These are phyloP conservation scores for Raphidocelis subcapitata DNA, from an alignment of 139 green algal genomes.

Conservation along the genomic window DNA sequence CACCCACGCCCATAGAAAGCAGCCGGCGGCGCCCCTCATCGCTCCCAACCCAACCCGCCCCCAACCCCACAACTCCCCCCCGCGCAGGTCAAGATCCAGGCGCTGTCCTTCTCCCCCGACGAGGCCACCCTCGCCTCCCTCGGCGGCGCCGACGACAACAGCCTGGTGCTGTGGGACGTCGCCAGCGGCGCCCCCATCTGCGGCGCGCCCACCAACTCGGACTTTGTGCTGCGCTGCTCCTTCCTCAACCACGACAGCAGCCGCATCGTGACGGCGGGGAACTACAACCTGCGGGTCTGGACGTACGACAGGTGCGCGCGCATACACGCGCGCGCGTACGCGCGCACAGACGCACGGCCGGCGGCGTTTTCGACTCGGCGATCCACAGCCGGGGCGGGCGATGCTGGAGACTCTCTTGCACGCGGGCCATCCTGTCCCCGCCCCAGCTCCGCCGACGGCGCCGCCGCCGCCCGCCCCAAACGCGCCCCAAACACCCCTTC, in stretches of 20 bases:
- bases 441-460: too few relatives aligned
- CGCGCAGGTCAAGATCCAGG: slow-evolving; percentile 76
- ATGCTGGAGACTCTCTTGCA: too few relatives aligned
- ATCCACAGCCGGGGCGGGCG: too few relatives aligned
- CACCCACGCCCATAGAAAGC: neutral
- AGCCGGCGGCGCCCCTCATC: too few relatives aligned
- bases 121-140: slow-evolving; percentile 73
- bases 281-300: slow-evolving; percentile 75
- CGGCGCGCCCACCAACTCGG: slow-evolving; percentile 64
- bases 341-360: neutral
- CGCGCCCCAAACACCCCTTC: too few relatives aligned
- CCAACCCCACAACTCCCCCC: neutral
- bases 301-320: slow-evolving; percentile 57
- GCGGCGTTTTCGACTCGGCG: too few relatives aligned
- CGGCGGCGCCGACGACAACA: slow-evolving; percentile 83
- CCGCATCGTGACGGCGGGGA: slow-evolving; percentile 71
- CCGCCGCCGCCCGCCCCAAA: too few relatives aligned
- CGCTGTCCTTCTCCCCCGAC: slow-evolving; percentile 69
- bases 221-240: slow-evolving; percentile 64
- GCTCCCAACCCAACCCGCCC: neutral
- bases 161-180: slow-evolving; percentile 86
- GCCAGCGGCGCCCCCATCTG: slow-evolving; percentile 74
- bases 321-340: neutral
- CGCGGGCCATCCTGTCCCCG: too few relatives aligned
- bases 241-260: slow-evolving; percentile 74